Percentiles rank a stretch among this genome's conserved stretches.
phyloP scores from a whole-genome alignment of 208 protist species.

The Acanthamoeba polyphaga region DNA sequence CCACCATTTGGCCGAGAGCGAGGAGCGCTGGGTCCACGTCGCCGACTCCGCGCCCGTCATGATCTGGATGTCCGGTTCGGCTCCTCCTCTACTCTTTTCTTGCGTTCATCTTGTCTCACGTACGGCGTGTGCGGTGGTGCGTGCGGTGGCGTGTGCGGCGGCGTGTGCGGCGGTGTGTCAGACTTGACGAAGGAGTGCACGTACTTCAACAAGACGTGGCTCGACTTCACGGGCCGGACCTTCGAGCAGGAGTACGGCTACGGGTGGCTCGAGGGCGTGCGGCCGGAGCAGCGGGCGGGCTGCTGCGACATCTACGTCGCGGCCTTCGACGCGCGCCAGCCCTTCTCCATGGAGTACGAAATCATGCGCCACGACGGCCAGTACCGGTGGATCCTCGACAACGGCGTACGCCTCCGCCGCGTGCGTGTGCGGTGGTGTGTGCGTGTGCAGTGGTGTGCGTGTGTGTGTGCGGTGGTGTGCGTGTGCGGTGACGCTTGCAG shows the following conservation, averaged over 20 bases:
- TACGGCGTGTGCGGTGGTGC: background rate
- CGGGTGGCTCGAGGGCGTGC: slow-evolving; percentile 46
- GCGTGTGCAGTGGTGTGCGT: background rate
- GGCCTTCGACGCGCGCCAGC: slow-evolving; percentile 5
- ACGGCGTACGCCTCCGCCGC: slow-evolving; percentile 22
- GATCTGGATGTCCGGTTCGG: slow-evolving; percentile 38
- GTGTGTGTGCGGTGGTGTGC: background rate
- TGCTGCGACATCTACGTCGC: slow-evolving; percentile 19
- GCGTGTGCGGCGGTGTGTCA: background rate
- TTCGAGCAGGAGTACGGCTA: slow-evolving; percentile 25
- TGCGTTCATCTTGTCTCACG: background rate
- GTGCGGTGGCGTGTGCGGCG: background rate
- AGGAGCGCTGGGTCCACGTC: slow-evolving; percentile 1
- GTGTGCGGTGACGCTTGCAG: background rate
- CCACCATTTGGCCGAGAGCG: slow-evolving; percentile 6
- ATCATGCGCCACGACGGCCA: slow-evolving; percentile 31
- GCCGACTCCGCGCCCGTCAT: slow-evolving; percentile 34
- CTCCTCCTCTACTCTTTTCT: background rate
- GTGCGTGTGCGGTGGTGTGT: background rate
- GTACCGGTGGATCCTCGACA: slow-evolving; percentile 67
- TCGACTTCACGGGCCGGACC: slow-evolving; percentile 37
- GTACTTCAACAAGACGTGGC: slow-evolving; percentile 68
- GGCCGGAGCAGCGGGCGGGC: slow-evolving; percentile 10
- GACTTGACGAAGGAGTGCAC: slow-evolving; percentile 16
- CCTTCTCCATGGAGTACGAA: slow-evolving; percentile 64